These are phyloP conservation scores for Ogataea henricii DNA, from an alignment of 805 yeast genomes.

Conservation along the genomic window DNA sequence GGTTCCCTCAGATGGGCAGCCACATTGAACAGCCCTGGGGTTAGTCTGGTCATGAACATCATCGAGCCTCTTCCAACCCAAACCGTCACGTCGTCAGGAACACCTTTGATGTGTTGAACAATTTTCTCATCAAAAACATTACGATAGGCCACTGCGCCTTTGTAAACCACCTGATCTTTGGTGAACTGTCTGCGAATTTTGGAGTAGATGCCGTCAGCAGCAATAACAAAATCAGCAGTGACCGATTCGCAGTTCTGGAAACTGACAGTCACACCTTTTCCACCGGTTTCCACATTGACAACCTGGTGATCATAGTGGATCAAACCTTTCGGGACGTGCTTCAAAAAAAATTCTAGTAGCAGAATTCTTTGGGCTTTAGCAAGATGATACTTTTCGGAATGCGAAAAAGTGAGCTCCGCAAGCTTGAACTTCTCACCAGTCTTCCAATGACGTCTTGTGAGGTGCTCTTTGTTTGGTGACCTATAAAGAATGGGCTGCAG, in stretches of 20 bases:
- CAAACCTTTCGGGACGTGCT: conserved; percentile 6
- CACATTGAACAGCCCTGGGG: conserved; percentile 10
- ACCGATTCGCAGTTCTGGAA: conserved; percentile 1
- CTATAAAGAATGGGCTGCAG: conserved; percentile 10
- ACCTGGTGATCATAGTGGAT: conserved; percentile 7
- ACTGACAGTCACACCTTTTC: background rate
- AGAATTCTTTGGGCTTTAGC: conserved; percentile 10
- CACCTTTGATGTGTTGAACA: conserved; percentile 4
- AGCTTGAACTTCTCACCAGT: conserved; percentile 10
- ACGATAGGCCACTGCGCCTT: conserved; percentile 12
- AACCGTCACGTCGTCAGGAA: conserved; percentile 10
- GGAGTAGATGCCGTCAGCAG: conserved; percentile 13
- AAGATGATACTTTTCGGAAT: background rate
- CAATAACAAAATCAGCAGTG: conserved; percentile 7
- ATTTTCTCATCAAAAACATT: conserved; percentile 12
- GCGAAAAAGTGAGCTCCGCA: background rate
- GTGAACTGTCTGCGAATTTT: conserved; percentile 12
- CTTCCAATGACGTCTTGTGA: conserved; percentile 16
- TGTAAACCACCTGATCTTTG: conserved; percentile 8
- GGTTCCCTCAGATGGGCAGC: conserved; percentile 13
- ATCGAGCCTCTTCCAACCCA: conserved; percentile 11
- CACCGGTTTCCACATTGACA: background rate
- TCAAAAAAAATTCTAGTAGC: conserved; percentile 6
- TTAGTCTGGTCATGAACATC: conserved; percentile 11
- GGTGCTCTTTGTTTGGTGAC: background rate